These are phyloP conservation scores for Mallotus japonicus DNA, from an alignment of 441 rosid species.

Conservation along the genomic window DNA sequence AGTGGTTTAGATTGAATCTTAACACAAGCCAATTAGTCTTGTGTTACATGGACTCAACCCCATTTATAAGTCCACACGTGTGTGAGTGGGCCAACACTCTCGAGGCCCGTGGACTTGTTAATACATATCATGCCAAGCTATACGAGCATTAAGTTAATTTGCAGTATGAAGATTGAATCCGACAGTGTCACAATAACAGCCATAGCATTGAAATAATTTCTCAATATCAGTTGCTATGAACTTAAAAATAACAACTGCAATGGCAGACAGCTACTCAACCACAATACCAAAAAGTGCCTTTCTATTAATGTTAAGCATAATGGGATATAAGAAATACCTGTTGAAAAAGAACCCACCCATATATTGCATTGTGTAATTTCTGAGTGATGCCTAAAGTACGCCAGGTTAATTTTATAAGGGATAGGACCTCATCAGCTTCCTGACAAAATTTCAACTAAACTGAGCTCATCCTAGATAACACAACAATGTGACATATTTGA, in stretches of 20 bases:
- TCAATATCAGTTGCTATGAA: too few species aligned
- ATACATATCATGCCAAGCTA: neutral
- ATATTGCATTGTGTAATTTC: conserved; percentile 71
- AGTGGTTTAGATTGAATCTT: too few species aligned
- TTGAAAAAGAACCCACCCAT: conserved; percentile 81
- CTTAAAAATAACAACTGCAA: neutral
- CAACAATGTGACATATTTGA: conserved; percentile 9
- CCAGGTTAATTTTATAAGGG: conserved; percentile 72
- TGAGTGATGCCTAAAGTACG: conserved; percentile 87
- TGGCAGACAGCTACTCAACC: neutral
- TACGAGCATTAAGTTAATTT: neutral
- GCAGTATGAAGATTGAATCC: neutral
- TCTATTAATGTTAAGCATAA: neutral
- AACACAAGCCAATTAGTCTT: too few species aligned
- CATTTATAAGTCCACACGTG: too few species aligned
- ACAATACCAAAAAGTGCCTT: neutral
- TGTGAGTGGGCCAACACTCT: too few species aligned
- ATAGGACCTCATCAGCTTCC: conserved; percentile 71
- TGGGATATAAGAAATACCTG: conserved; percentile 54
- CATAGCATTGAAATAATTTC: neutral
- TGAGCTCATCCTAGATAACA: conserved; percentile 16
- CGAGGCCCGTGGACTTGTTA: too few species aligned
- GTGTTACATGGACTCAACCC: too few species aligned
- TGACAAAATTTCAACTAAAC: conserved; percentile 34
- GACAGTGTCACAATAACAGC: too few species aligned